phyloP scores from a whole-genome alignment of 352 stramenopile genomes.

The Thraustochytrium striatum region DNA sequence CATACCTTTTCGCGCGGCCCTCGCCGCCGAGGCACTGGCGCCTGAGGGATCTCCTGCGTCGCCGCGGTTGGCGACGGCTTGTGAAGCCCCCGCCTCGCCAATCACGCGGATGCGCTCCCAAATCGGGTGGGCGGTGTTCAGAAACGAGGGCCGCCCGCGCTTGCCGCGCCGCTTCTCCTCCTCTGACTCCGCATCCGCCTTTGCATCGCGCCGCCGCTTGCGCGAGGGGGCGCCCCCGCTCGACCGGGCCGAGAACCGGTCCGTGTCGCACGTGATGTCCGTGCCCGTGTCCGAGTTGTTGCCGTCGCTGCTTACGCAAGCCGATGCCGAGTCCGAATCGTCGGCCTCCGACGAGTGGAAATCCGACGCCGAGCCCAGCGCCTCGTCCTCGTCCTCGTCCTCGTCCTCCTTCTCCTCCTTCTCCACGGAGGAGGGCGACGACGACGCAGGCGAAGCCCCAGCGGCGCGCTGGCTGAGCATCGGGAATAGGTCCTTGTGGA shows the following conservation, averaged over 20 bases:
- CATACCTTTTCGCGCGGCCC: not conserved
- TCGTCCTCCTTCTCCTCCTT: not conserved
- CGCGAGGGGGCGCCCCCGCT: too few relatives aligned
- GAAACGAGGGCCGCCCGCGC: not conserved
- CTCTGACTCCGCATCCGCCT: not conserved
- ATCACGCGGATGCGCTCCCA: conserved; percentile 47
- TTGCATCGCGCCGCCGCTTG: not conserved
- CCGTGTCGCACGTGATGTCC: too few relatives aligned
- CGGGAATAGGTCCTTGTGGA: conserved; percentile 24
- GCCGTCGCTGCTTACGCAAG: not conserved
- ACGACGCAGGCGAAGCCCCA: not conserved
- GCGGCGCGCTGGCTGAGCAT: not conserved
- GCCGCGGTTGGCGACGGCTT: not conserved
- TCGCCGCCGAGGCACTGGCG: not conserved
- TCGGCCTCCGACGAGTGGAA: not conserved
- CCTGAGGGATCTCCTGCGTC: not conserved
- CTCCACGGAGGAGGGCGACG: not conserved
- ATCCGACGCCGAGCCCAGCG: not conserved
- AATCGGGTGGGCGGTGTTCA: conserved; percentile 30
- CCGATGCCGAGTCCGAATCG: not conserved
- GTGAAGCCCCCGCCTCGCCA: not conserved
- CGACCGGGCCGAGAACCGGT: too few relatives aligned
- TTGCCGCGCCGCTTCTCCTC: not conserved
- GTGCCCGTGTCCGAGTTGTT: too few relatives aligned
- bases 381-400: conserved; percentile 21